A percentile compares a stretch with the other conserved stretches of the same genome.
Conservation (phyloP, 176 grass and related monocot genomes). For the barley (Hordeum vulgare) region MorexV3_pseudomolecules_assembly NC_058523.1:320563783-320564282, state of each 20-base stretch:
- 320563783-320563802: conserved; percentile 65
- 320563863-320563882: conserved; percentile 99
- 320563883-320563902: conserved; percentile 11
- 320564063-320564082: not conserved
- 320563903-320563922: not conserved
- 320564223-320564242: not conserved
- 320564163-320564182: not conserved
- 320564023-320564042: not conserved
- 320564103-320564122: too few species aligned
- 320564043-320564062: not conserved
- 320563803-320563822: conserved; percentile 64
- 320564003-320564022: not conserved
- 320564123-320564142: too few species aligned
- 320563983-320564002: not conserved
- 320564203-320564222: not conserved
- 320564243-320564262: not conserved
- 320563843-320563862: conserved; percentile 88
- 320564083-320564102: not conserved
- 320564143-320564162: too few species aligned
- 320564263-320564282: not conserved
- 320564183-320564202: not conserved
- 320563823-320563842: conserved; percentile 49
- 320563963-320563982: not conserved
- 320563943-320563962: not conserved
- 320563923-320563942: fast-evolving